Evolutionary conservation across 768 basidiomycete genomes (phyloP).

Genomic region (Panellus pusillus): DNA sequence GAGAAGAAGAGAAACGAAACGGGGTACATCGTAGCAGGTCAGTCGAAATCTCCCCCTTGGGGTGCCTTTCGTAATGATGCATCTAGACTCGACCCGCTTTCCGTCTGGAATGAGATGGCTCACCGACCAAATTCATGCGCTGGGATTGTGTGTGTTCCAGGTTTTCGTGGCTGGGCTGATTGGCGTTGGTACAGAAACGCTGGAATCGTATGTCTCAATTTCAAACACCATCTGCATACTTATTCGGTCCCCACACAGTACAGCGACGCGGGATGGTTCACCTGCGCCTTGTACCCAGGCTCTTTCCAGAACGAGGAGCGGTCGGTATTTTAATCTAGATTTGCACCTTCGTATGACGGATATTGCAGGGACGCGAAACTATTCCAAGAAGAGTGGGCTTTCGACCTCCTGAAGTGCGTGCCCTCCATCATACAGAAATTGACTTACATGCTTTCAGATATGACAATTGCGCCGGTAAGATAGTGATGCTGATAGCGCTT

Average conservation of each 20-base stretch:
- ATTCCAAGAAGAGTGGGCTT: conserved; percentile 63
- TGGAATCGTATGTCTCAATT: conserved; percentile 58
- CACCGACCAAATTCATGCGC: conserved; percentile 52
- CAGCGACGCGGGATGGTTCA: conserved; percentile 69
- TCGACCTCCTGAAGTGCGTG: conserved; percentile 61
- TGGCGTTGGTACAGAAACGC: conserved; percentile 42
- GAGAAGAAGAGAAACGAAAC: conserved; percentile 50
- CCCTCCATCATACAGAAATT: not conserved
- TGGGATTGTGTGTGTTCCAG: conserved; percentile 51
- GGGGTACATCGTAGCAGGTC: conserved; percentile 61
- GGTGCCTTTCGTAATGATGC: not conserved
- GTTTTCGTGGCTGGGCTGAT: not conserved
- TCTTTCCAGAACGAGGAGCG: conserved; percentile 63
- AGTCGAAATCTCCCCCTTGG: conserved; percentile 14
- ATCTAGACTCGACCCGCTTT: conserved; percentile 49
- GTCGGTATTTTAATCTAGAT: conserved; percentile 27
- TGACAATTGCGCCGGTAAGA: conserved; percentile 59
- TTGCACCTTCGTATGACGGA: not conserved
- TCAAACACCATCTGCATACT: not conserved
- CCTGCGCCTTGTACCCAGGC: conserved; percentile 63
- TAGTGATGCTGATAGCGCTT: not conserved
- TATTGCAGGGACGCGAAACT: conserved; percentile 49
- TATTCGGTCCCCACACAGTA: conserved; percentile 39
- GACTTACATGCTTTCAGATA: conserved; percentile 37
- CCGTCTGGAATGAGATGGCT: conserved; percentile 58